Base-by-base conservation (phyloP, 2,329 filamentous ascomycete species). In the Ophiosphaerella narmari region DNA sequence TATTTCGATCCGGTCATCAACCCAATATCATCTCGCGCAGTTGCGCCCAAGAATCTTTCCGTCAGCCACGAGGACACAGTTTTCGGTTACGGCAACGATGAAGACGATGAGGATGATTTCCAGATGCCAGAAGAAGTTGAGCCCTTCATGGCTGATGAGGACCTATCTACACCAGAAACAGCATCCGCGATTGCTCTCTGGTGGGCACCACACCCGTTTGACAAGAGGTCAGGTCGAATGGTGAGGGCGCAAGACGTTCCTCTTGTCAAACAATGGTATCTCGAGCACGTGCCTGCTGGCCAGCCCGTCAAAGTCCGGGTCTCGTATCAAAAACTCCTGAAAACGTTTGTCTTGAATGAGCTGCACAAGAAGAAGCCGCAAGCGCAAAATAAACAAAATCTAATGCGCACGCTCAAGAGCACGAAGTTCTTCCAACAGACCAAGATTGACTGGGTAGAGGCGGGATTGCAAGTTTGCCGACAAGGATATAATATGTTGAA, bases 361-460 rank as follows among this genome's bases (percentile, higher is more conserved):
- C 81, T 99, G 39, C 95, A 99, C 75, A 95, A 93, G 78, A 95
- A 92, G 76, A 90, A 89, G 60, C 91, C 93, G 6, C 97, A 99
- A 80, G 90, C 94, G 4, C 87, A 96, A 62, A 96, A 92, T 78
- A 96, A 93, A 71, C 94, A 99, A 68, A 91, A 95, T 66, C 77
- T 99, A 50, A 83, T 97, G 71, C 86, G 86, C 64, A 95, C 91
- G 7, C 76, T 99, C 60, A 97, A 97, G 75, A 87, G 91, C 62
- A 99, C 94, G 40, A 99, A 99, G 70, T 99, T 99, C 78, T 99
- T 99, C 82, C 95, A 99, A 75, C 94, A 97, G 75, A 99, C 94
- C 3, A 96, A 91, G 7, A 97, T 99, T 57, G 94, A 99, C 73
- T 99, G 94, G 94, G 94, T 99, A 36, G 94, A 99, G 78, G 94